Evolutionary conservation across 2,329 filamentous ascomycete species (phyloP), one percentile per base, ranked within the genome.

Genomic region (Dactylonectria macrodidyma): DNA sequence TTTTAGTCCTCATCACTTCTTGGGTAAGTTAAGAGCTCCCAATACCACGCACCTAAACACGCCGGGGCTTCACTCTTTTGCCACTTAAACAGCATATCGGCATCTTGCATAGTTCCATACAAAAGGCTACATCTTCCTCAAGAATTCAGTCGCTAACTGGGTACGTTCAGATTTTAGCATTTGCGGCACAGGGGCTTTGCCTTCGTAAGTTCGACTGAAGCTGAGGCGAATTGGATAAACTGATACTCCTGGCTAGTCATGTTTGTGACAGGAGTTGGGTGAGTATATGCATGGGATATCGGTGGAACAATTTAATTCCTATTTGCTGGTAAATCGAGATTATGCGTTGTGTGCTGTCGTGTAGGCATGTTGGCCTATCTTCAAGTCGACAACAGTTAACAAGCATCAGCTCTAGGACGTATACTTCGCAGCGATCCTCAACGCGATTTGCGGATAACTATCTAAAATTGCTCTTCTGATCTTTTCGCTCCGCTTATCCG

Each of bases 381-480:
- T n/a, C 16, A 44, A 44, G 16, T n/a, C 16, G 41, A n/a, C 19
- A 5, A 44, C 9, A 19, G n/a, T 50, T 68, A 52, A 72, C 54
- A 7, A 10, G 19, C 5, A 3, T 33, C 16, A 7, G 19, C 1
- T 14, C 4, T 8, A 79, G 77, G 70, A 75, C 33, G 71, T 78
- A 3, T 78, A 78, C 33, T 62, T 79, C 5, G 65, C 74, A 1
- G 69, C 73, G 1, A 71, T 73, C 7, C 68, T 82, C 26, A 83
- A 80, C 60, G 76, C 80, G n/a, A 64, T 79, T 16, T 78, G 79
- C 41, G 78, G 77, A 12, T 78, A 76, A 2, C 75, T 81, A 19
- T 78, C 80, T 12, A 84, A 84, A 54, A 26, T 83, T 3, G 78
- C 81, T 0, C 78, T 84, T 4, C 76, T 83, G 4, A 73, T 81